Evolutionary conservation across 2,329 filamentous ascomycete genomes (phyloP).

Genomic region (Diaporthe humulicola): DNA sequence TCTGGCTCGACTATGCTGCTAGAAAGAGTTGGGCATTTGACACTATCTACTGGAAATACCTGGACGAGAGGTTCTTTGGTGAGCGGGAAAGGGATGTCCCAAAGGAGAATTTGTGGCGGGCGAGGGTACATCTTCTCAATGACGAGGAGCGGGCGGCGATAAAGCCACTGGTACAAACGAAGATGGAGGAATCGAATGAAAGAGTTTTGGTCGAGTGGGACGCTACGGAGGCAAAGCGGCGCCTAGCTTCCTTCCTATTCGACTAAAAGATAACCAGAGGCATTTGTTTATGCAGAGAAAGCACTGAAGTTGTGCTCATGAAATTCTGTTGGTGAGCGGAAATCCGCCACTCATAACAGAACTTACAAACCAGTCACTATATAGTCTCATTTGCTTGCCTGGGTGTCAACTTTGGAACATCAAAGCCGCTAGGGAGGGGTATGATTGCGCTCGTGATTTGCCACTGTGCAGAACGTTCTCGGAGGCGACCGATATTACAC

Average conservation of each 20-base stretch:
- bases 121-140: conserved; percentile 42
- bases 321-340: too few relatives aligned
- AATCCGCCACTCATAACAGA: too few relatives aligned
- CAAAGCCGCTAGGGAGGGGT: too few relatives aligned
- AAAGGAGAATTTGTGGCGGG: conserved; percentile 41
- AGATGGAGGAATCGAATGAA: not conserved
- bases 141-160: conserved; percentile 38
- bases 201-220: conserved; percentile 8
- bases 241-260: not conserved
- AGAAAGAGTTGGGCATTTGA: conserved; percentile 41
- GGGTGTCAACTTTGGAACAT: too few relatives aligned
- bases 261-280: too few relatives aligned
- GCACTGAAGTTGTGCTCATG: too few relatives aligned
- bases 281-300: too few relatives aligned
- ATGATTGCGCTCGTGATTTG: too few relatives aligned
- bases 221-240: not conserved
- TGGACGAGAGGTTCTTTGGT: conserved; percentile 41
- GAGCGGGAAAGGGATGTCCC: not conserved
- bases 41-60: conserved; percentile 40
- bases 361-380: too few relatives aligned
- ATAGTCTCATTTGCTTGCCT: too few relatives aligned
- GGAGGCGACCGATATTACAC: too few relatives aligned
- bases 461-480: too few relatives aligned
- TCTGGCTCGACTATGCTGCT: conserved; percentile 41
- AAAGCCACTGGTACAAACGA: not conserved